These are phyloP conservation scores for Penicillium salamii DNA, from an alignment of 495 filamentous ascomycete species.

Conservation along the genomic window DNA sequence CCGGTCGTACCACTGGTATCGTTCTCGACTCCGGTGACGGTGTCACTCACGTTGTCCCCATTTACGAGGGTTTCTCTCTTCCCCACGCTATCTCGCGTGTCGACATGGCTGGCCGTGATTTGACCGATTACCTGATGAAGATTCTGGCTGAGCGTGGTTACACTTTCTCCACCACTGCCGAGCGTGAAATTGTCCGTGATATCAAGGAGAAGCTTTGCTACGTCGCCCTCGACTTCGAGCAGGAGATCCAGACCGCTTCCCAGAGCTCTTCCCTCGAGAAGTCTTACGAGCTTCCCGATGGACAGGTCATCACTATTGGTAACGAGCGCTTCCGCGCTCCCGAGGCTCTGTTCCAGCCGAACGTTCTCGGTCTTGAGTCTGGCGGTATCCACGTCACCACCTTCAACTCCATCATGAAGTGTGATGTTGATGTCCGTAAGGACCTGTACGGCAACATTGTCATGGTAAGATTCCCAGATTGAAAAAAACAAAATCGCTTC, in stretches of 20 bases:
- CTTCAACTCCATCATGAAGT: constrained; percentile 99
- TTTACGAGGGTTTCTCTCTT: constrained; percentile 99
- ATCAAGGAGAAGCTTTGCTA: constrained; percentile 99
- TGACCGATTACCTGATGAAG: constrained; percentile 99
- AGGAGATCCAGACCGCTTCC: constrained; percentile 99
- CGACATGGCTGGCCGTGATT: constrained; percentile 98
- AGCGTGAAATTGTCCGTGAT: constrained; percentile 99
- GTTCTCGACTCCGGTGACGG: constrained; percentile 99
- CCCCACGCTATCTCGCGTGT: constrained; percentile 99
- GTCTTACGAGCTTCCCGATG: constrained; percentile 99
- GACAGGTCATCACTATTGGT: constrained; percentile 99
- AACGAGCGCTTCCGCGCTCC: constrained; percentile 99
- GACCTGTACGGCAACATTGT: constrained; percentile 99
- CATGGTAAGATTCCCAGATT: constrained; percentile 68
- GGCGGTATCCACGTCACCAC: constrained; percentile 99
- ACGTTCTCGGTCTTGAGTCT: constrained; percentile 94
- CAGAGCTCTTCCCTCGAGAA: constrained; percentile 98
- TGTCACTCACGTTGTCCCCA: constrained; percentile 99
- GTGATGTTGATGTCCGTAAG: constrained; percentile 99
- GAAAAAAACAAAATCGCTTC: not conserved
- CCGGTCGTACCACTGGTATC: constrained; percentile 99
- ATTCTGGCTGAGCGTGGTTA: constrained; percentile 98
- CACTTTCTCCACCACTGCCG: constrained; percentile 98
- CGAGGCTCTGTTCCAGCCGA: constrained; percentile 98
- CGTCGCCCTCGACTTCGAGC: constrained; percentile 98